A percentile compares a stretch with the other conserved stretches of the same genome.
Conservation (phyloP, 352 stramenopile genomes). For the Thalassiosira hispida region DNA sequence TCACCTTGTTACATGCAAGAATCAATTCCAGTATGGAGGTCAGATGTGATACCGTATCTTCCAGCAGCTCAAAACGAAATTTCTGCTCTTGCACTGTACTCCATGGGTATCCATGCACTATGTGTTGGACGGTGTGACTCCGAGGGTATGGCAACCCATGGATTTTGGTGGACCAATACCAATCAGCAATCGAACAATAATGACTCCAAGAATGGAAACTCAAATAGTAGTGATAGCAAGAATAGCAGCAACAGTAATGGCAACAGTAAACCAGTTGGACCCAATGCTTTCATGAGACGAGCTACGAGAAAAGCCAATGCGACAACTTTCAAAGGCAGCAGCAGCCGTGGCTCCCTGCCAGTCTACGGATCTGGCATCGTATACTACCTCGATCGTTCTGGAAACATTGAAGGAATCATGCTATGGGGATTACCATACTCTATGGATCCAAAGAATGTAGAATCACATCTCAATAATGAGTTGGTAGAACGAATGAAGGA, state of each 20-base stretch:
- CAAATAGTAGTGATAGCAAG: background rate
- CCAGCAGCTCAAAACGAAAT: slow-evolving; percentile 1
- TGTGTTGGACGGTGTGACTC: slow-evolving; percentile 79
- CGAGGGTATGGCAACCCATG: slow-evolving; percentile 68
- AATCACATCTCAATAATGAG: slow-evolving; percentile 52
- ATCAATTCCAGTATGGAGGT: slow-evolving; percentile 75
- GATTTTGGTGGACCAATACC: slow-evolving; percentile 83
- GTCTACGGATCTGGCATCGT: slow-evolving; percentile 79
- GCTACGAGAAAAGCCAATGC: slow-evolving; percentile 27
- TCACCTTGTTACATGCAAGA: slow-evolving; percentile 13
- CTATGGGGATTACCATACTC: slow-evolving; percentile 80
- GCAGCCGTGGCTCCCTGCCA: slow-evolving; percentile 28
- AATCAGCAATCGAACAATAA: slow-evolving; percentile 29
- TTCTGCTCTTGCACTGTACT: slow-evolving; percentile 45
- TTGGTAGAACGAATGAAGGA: slow-evolving; percentile 68
- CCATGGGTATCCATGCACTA: slow-evolving; percentile 71
- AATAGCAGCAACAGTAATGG: slow-evolving; percentile 4
- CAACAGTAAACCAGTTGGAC: slow-evolving; percentile 4
- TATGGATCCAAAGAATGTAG: slow-evolving; percentile 27
- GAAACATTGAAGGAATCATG: slow-evolving; percentile 73
- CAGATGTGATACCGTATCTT: slow-evolving; percentile 66
- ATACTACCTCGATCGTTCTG: slow-evolving; percentile 75
- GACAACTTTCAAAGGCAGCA: background rate
- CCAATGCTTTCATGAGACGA: slow-evolving; percentile 51
- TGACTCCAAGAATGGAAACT: background rate